Evolutionary conservation across 352 stramenopile species (phyloP), one percentile per base, ranked within the genome.

Genomic region (Pythium vanterpoolii): DNA sequence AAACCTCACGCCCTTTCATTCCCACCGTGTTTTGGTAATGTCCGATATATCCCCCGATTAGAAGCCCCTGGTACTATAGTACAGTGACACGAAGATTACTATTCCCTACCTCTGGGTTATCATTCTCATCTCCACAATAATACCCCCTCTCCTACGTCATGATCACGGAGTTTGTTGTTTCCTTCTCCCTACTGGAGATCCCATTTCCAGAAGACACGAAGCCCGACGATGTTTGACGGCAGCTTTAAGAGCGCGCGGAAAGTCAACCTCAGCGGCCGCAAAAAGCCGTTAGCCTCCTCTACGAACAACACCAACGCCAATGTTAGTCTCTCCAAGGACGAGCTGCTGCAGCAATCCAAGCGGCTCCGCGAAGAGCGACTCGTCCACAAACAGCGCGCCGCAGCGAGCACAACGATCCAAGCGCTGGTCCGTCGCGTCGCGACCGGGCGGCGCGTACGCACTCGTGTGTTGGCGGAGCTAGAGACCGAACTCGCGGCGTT

Each of bases 221-320:
- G 30, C 9, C 3, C 28, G 18, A 60, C 7, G 42, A 90, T 90
- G 81, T 90, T 90, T 42, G 81, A 90, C 55, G 81, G 81, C 23
- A 83, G 70, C 58, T 88, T 90, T 67, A 87, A 87, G 63, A 53
- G 71, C n/a, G 52, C 76, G 30, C 77, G 81, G 23, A 86, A 85
- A 47, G 78, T 90, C 30, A 88, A 87, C 56, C 60, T 90, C 44
- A 87, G 81, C 58, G 81, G 81, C 9, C 72, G 81, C 3, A 76
- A 79, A 49, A 77, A 76, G 44, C 71, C 44, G 33, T 68, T 62
- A 13, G 69, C 64, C 31, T 68, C 66, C 46, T 67, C 45, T 24
- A 61, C 47, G 4, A 53, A 50, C 26, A 54, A 57, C 1, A 42
- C 69, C 4, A 28, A 34, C 33, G 21, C 30, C 53, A 28, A 46